Conservation (phyloP, 805 yeast genomes). For the Ogataea methylovora region DNA sequence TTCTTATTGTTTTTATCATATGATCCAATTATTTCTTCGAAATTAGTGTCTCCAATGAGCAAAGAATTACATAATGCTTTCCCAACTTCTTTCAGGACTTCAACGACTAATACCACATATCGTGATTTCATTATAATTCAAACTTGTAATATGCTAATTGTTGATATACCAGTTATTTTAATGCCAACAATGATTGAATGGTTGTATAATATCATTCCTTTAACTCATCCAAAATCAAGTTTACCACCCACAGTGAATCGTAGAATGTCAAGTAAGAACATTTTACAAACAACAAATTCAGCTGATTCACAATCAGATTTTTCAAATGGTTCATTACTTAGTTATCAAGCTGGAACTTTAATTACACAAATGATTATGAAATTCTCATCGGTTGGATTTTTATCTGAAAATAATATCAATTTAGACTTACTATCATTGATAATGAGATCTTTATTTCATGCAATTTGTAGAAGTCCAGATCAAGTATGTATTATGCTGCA, state of each 20-base stretch:
- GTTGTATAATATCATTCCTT: conserved; percentile 52
- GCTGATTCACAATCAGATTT: too few species aligned
- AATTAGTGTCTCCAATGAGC: conserved; percentile 39
- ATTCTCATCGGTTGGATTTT: conserved; percentile 28
- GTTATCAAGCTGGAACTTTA: conserved; percentile 40
- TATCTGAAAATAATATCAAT: conserved; percentile 34
- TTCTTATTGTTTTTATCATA: conserved; percentile 42
- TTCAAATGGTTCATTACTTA: conserved; percentile 6
- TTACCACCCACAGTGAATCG: conserved; percentile 11
- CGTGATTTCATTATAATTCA: conserved; percentile 59
- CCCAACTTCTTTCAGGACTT: conserved; percentile 43
- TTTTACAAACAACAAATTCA: conserved; percentile 8
- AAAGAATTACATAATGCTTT: conserved; percentile 34
- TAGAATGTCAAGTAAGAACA: conserved; percentile 7
- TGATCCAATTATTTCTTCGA: conserved; percentile 27
- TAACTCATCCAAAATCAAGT: conserved; percentile 12
- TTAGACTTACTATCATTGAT: conserved; percentile 52
- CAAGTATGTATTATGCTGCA: conserved; percentile 50
- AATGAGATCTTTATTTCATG: conserved; percentile 47
- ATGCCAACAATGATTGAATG: conserved; percentile 49
- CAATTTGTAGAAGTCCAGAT: conserved; percentile 40
- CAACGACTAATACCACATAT: conserved; percentile 37
- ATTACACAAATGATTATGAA: conserved; percentile 36
- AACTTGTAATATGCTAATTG: conserved; percentile 33
- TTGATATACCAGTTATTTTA: conserved; percentile 26